Evolutionary conservation across 2,329 filamentous ascomycete genomes (phyloP), one percentile per base, ranked within the genome.

Genomic region (Tympanopsis confertula): DNA sequence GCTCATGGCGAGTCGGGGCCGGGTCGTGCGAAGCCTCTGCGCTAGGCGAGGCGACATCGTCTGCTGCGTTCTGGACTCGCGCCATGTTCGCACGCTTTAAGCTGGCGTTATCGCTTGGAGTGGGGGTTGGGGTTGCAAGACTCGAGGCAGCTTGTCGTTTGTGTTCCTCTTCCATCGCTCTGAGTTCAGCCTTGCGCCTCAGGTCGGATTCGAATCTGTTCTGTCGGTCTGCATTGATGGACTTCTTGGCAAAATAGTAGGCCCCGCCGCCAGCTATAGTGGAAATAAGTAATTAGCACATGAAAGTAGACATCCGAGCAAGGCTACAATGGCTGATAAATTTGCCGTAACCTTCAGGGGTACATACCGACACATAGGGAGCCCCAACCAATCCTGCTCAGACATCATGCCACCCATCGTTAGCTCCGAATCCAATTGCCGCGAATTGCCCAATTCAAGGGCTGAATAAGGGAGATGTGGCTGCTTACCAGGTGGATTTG

Each of bases 221-320:
- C 15, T 10, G 10, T 12, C 30, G 30, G 15, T 33, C 30, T 10
- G 30, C 15, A 33, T 33, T 33, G 30, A 33, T 33, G 30, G 30
- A 33, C 30, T 33, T 33, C 17, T 33, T 33, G 10, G 30, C 30
- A 17, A 33, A 33, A 15, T 33, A 33, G 30, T 33, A 33, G 30
- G 30, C 30, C 7, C 30, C 30, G 30, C 30, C 30, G 30, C 30
- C 30, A 17, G 30, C 30, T 33, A 15, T 18, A 17, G 7, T 10
- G 12, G 10, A 10, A 10, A 26, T 10, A 26, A 12, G 30, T 33
- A n/a, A n/a, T n/a, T n/a, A n/a, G n/a, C n/a, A n/a, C n/a, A n/a
- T n/a, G n/a, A n/a, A n/a, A n/a, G n/a, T n/a, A n/a, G n/a, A n/a
- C n/a, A n/a, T n/a, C n/a, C n/a, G n/a, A n/a, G n/a, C n/a, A n/a